A percentile compares a stretch with the other conserved stretches of the same genome.
Evolutionary conservation across 2,329 filamentous ascomycete genomes (phyloP).

Genomic region (Exophiala sideris): DNA sequence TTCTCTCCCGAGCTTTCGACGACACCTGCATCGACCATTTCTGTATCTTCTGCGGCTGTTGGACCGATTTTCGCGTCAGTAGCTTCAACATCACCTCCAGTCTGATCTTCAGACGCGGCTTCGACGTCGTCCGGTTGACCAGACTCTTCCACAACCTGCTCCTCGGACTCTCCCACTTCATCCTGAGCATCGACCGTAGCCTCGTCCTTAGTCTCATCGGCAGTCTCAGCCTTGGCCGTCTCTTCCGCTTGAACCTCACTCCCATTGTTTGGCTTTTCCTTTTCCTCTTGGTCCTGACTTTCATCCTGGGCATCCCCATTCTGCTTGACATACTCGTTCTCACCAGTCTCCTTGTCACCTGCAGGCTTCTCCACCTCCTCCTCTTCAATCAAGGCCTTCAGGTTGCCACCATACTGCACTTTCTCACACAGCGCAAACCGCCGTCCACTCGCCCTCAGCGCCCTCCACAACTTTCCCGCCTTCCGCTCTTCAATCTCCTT

Average conservation of each 20-base stretch:
- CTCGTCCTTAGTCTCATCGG: neutral
- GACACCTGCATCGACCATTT: slow-evolving; percentile 9
- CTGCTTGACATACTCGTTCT: slow-evolving; percentile 1
- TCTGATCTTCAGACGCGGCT: slow-evolving; percentile 1
- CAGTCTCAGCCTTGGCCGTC: neutral
- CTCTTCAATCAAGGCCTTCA: slow-evolving; percentile 39
- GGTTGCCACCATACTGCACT: slow-evolving; percentile 76
- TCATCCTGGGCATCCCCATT: neutral
- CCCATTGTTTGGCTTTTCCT: neutral
- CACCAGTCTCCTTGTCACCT: neutral
- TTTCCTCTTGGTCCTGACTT: neutral
- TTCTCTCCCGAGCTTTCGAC: neutral
- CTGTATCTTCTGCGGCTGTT: slow-evolving; percentile 6
- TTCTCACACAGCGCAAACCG: slow-evolving; percentile 76
- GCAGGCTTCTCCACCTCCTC: slow-evolving; percentile 8
- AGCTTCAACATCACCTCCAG: neutral
- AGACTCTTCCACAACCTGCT: too few relatives aligned
- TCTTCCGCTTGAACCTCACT: neutral
- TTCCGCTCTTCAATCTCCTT: slow-evolving; percentile 65
- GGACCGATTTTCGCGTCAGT: neutral
- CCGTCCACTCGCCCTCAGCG: slow-evolving; percentile 66
- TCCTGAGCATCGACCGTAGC: neutral
- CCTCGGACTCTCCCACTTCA: too few relatives aligned
- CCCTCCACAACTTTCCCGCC: slow-evolving; percentile 86
- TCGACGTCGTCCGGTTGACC: neutral